phyloP scores from a whole-genome alignment of 2,329 filamentous ascomycete species.

The Xylaria hypoxylon region DNA sequence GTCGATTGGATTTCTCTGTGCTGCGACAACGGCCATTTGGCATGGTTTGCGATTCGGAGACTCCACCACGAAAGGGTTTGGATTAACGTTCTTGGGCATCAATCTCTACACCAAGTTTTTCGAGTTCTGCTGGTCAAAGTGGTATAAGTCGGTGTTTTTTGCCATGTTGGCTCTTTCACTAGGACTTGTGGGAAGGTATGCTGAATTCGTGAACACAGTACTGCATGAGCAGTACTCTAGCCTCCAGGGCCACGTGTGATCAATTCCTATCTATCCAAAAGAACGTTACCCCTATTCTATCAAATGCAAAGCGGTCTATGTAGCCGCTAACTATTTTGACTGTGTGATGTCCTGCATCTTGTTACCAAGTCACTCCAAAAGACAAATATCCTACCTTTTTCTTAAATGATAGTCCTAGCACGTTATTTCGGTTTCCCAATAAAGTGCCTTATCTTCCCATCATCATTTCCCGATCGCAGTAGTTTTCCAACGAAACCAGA shows the following conservation, averaged over 20 bases:
- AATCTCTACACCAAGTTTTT: constrained; percentile 36
- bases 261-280: background rate
- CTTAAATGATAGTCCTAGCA: too few relatives aligned
- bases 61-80: too few relatives aligned
- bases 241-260: background rate
- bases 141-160: constrained; percentile 34
- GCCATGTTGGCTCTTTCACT: constrained; percentile 28
- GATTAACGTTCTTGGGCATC: constrained; percentile 34
- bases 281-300: background rate
- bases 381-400: too few relatives aligned
- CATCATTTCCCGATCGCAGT: too few relatives aligned
- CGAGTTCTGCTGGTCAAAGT: constrained; percentile 28
- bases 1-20: constrained; percentile 29
- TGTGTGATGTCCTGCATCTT: too few relatives aligned
- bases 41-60: too few relatives aligned
- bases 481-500: too few relatives aligned
- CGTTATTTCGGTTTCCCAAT: too few relatives aligned
- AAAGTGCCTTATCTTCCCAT: too few relatives aligned
- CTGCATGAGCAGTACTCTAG: constrained; percentile 11
- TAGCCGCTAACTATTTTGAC: too few relatives aligned
- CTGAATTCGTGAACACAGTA: constrained; percentile 28
- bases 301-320: too few relatives aligned
- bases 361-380: too few relatives aligned
- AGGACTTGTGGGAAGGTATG: constrained; percentile 33
- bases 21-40: constrained; percentile 22